Base-by-base conservation (phyloP, 192 early-diverging fungal genomes). In the Gryganskiella cystojenkinii region DNA sequence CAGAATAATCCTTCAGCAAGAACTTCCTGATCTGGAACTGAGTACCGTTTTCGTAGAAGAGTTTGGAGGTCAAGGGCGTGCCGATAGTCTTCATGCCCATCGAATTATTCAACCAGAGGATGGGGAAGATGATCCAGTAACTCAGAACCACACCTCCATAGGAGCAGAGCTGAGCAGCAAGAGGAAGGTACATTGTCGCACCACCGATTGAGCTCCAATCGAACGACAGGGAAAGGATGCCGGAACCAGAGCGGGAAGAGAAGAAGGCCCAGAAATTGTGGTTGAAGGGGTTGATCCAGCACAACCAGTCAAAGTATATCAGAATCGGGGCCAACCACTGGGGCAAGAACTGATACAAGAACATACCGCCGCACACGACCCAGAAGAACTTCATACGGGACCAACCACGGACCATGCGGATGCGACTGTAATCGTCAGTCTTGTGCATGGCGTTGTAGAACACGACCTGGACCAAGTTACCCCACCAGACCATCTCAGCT, bases 401-500 rank as follows among this genome's bases (percentile, higher is more conserved):
- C 58, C 58, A 60, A 0, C 58, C 58, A 10, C 58, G 58, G 14
- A 60, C 42, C 58, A 60, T 42, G 0, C 30, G 22, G 10, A n/a
- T 35, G 5, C 14, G 3, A 22, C 15, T 44, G 42, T 43, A 60
- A 22, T 60, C 58, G 14, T 44, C 43, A 1, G 58, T 60, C 14
- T 60, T 42, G 49, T 78, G 73, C 13, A 76, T 54, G 7, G 85
- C 80, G 51, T 79, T 82, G 63, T 72, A 84, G 14, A 83, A 56
- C 10, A 79, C 70, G 24, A 80, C 79, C 34, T 76, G 71, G 27
- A 84, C 81, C 17, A 97, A 83, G 31, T 83, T 90, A 1, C 83
- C 57, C 7, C 95, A 95, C 95, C 95, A 98, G 31, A 93, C 80
- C 93, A 95, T 95, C 6, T 86, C 82, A 5, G 89, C 68, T n/a